A percentile compares a stretch with the other conserved stretches of the same genome.
phyloP scores from a whole-genome alignment of 202 grass and related monocot genomes.

The Elaeis oleifera region DNA sequence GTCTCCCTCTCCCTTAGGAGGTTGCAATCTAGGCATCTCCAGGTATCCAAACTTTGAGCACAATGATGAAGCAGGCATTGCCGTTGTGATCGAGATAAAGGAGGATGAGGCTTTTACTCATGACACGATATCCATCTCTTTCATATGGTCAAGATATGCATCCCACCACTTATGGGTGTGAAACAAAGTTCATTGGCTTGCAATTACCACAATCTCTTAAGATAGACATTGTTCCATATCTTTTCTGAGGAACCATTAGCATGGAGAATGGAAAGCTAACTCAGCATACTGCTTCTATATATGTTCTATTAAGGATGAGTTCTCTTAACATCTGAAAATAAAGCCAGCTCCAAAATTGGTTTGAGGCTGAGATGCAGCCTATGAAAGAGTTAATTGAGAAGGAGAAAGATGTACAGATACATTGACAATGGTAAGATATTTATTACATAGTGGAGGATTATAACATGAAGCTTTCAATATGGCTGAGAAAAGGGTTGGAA shows the following conservation, averaged over 20 bases:
- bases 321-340: no score
- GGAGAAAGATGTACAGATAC: no score
- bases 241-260: neutral
- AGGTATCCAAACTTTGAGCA: conserved; percentile 77
- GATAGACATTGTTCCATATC: conserved; percentile 71
- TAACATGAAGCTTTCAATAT: no score
- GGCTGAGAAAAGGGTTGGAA: no score
- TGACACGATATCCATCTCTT: conserved; percentile 36
- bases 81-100: conserved; percentile 23
- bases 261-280: no score
- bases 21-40: conserved; percentile 64
- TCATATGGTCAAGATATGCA: conserved; percentile 45
- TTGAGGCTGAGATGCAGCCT: no score
- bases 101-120: conserved; percentile 1
- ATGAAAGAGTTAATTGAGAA: no score
- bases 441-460: no score
- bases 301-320: no score
- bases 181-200: conserved; percentile 71
- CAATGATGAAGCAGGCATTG: conserved; percentile 54
- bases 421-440: no score
- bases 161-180: conserved; percentile 52
- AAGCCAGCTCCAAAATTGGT: no score
- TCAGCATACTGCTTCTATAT: no score
- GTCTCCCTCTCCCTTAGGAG: conserved; percentile 23
- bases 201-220: conserved; percentile 72